A percentile compares a stretch with the other conserved stretches of the same genome.
Conservation (phyloP, 1,284 basidiomycete genomes). For the Apiotrichum montevideense region DNA sequence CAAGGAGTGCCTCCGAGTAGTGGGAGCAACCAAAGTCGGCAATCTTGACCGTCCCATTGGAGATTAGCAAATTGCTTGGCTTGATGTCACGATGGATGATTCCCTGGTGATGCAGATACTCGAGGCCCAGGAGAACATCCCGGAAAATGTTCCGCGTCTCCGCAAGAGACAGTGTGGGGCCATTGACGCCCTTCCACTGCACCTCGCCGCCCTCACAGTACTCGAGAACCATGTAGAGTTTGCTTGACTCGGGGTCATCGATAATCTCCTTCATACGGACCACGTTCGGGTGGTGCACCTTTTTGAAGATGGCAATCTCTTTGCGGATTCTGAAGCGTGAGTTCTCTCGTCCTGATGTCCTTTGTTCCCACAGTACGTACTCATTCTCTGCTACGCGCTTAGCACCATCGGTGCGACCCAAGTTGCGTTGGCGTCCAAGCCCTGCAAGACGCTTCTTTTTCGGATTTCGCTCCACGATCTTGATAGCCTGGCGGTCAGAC, state of each 20-base stretch:
- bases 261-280: constrained; percentile 91
- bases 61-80: constrained; percentile 92
- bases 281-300: constrained; percentile 83
- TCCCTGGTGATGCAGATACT: constrained; percentile 92
- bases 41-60: constrained; percentile 83
- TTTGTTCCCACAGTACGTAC: constrained; percentile 19
- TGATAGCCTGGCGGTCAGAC: constrained; percentile 61
- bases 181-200: constrained; percentile 66
- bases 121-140: constrained; percentile 86
- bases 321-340: constrained; percentile 52
- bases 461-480: constrained; percentile 64
- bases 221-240: constrained; percentile 95
- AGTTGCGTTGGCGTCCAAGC: constrained; percentile 30
- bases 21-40: constrained; percentile 97
- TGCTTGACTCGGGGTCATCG: constrained; percentile 81
- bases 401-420: constrained; percentile 48
- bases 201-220: constrained; percentile 93
- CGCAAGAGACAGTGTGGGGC: constrained; percentile 71
- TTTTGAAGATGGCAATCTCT: constrained; percentile 98
- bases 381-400: constrained; percentile 50
- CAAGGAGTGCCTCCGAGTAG: constrained; percentile 77
- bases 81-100: constrained; percentile 99
- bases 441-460: constrained; percentile 59
- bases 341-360: constrained; percentile 18
- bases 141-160: constrained; percentile 82